Evolutionary conservation across 2,329 filamentous ascomycete species (phyloP).

Genomic region (Cordyceps pruinosa): DNA sequence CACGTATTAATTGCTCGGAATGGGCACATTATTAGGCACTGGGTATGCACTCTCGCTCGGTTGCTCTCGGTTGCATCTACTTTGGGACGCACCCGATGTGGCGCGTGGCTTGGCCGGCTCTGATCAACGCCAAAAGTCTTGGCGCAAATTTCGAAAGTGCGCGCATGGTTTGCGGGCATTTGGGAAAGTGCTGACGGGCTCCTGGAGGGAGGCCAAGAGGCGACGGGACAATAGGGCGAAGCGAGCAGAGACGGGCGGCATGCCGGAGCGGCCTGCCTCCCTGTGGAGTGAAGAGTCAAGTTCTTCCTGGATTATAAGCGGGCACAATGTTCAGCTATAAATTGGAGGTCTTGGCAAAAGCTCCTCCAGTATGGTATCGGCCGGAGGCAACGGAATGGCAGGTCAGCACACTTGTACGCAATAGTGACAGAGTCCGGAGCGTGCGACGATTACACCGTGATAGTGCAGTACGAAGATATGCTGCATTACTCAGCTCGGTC

Average conservation of each 20-base stretch:
- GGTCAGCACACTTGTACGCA: background rate
- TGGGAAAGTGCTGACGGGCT: background rate
- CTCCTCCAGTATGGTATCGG: background rate
- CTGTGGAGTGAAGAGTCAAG: background rate
- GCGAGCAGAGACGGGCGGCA: background rate
- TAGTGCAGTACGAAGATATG: background rate
- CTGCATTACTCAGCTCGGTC: background rate
- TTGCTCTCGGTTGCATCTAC: constrained; percentile 1
- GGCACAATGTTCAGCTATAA: background rate
- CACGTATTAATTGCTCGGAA: no score
- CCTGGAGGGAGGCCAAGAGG: background rate
- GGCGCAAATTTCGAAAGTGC: background rate
- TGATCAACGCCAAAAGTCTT: background rate
- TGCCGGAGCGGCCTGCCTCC: background rate
- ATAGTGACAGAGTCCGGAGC: background rate
- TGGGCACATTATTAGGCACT: no score
- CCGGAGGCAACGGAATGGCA: background rate
- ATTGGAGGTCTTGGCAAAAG: background rate
- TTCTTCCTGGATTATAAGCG: background rate
- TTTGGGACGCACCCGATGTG: constrained; percentile 4
- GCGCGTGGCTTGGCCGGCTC: background rate
- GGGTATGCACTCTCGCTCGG: background rate
- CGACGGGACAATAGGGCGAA: background rate
- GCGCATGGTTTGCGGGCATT: background rate
- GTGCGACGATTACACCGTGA: background rate